These are phyloP conservation scores for Paramecium caudatum DNA, from an alignment of 73 alveolate genomes.

Conservation along the genomic window DNA sequence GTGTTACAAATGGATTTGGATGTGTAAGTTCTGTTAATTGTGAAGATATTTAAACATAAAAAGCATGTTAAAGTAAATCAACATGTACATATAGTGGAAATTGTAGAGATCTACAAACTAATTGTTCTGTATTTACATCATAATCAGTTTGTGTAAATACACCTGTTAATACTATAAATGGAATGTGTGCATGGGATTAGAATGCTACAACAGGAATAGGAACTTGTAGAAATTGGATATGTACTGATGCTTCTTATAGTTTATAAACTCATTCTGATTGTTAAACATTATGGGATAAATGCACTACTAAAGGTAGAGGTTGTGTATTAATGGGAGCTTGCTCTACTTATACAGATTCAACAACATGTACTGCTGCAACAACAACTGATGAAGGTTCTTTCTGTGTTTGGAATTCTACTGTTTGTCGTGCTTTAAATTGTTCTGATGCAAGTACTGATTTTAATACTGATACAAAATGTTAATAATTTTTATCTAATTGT, in stretches of 20 bases:
- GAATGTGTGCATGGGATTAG: conserved; percentile 53
- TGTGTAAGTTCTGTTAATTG: background rate
- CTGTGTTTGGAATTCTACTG: conserved; percentile 26
- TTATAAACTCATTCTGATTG: conserved; percentile 1
- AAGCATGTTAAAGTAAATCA: conserved; percentile 11
- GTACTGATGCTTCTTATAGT: conserved; percentile 54
- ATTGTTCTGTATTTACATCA: conserved; percentile 5
- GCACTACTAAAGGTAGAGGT: conserved; percentile 51
- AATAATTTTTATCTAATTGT: background rate
- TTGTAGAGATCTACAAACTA: background rate
- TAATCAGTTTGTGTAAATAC: conserved; percentile 18
- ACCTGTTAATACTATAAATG: conserved; percentile 45
- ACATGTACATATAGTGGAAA: conserved; percentile 14
- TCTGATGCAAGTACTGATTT: background rate
- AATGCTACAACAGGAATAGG: background rate
- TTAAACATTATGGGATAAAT: background rate
- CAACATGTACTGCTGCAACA: conserved; percentile 23
- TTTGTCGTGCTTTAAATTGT: conserved; percentile 7
- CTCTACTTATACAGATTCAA: background rate
- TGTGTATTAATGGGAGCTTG: conserved; percentile 22
- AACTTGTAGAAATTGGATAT: conserved; percentile 47
- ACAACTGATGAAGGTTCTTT: background rate
- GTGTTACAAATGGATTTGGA: conserved; percentile 56
- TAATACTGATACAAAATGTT: background rate
- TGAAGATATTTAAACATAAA: conserved; percentile 21